These are phyloP conservation scores for Daldinia caldariorum DNA, from an alignment of 495 filamentous ascomycete species.

Conservation along the genomic window DNA sequence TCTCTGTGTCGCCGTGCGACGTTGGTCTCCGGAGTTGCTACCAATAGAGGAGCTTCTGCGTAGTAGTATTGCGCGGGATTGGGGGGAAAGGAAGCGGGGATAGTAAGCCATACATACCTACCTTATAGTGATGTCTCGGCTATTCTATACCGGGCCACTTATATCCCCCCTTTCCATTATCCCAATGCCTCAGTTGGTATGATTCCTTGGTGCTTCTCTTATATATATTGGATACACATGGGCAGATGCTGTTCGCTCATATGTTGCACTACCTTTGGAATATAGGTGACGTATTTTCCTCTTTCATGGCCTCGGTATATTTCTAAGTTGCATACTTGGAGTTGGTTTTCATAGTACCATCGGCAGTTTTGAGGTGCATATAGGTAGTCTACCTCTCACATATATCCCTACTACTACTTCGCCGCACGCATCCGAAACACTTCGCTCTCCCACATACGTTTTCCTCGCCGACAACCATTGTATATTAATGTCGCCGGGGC, in stretches of 20 bases:
- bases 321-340: background rate
- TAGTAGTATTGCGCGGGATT: slow-evolving; percentile 25
- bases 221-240: slow-evolving; percentile 29
- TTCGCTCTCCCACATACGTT: background rate
- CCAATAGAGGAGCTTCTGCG: slow-evolving; percentile 25
- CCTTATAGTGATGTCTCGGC: slow-evolving; percentile 32
- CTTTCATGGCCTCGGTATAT: background rate
- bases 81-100: slow-evolving; percentile 26
- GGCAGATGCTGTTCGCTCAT: background rate
- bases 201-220: slow-evolving; percentile 8
- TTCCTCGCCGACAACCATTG: slow-evolving; percentile 15
- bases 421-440: background rate
- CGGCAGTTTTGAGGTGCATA: slow-evolving; percentile 20
- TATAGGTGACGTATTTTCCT: slow-evolving; percentile 12
- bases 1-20: slow-evolving; percentile 35
- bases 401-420: background rate
- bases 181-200: slow-evolving; percentile 18
- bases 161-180: slow-evolving; percentile 11
- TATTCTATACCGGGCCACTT: slow-evolving; percentile 20
- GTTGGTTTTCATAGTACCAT: background rate
- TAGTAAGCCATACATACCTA: slow-evolving; percentile 15
- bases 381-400: background rate
- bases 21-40: slow-evolving; percentile 31
- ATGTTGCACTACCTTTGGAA: slow-evolving; percentile 14
- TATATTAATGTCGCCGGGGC: too few relatives aligned